These are phyloP conservation scores for Cyclotella atomus DNA, from an alignment of 108 stramenopile species.

Conservation along the genomic window DNA sequence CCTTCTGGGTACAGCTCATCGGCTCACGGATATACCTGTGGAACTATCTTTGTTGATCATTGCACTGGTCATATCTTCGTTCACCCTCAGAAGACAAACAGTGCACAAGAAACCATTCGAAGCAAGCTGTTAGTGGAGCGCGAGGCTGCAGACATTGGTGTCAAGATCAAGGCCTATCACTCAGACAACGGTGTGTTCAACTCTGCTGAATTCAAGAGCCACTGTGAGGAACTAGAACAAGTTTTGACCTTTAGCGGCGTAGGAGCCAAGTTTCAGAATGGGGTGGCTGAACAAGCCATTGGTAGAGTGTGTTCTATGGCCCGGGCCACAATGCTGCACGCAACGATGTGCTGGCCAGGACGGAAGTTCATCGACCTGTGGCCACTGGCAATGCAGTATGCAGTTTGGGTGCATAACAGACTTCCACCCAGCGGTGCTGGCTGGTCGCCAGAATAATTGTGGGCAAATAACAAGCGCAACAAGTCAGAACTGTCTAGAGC, in stretches of 20 bases:
- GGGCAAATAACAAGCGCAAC: not conserved
- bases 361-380: slow-evolving; percentile 23
- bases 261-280: not conserved
- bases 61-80: not conserved
- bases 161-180: not conserved
- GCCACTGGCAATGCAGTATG: slow-evolving; percentile 49
- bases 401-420: slow-evolving; percentile 46
- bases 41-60: slow-evolving; percentile 1
- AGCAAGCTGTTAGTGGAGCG: not conserved
- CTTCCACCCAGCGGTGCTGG: slow-evolving; percentile 30
- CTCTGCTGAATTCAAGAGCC: not conserved
- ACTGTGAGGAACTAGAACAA: not conserved
- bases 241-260: not conserved
- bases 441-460: slow-evolving; percentile 32
- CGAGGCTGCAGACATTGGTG: not conserved
- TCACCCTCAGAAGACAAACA: not conserved
- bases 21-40: not conserved
- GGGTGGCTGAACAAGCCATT: not conserved
- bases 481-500: not conserved
- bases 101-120: not conserved
- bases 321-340: not conserved
- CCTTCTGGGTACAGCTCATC: slow-evolving; percentile 1
- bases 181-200: not conserved
- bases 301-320: not conserved
- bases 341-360: not conserved